Conservation (phyloP, 2,329 filamentous ascomycete species). For the Microcyclospora tardicrescens region DNA sequence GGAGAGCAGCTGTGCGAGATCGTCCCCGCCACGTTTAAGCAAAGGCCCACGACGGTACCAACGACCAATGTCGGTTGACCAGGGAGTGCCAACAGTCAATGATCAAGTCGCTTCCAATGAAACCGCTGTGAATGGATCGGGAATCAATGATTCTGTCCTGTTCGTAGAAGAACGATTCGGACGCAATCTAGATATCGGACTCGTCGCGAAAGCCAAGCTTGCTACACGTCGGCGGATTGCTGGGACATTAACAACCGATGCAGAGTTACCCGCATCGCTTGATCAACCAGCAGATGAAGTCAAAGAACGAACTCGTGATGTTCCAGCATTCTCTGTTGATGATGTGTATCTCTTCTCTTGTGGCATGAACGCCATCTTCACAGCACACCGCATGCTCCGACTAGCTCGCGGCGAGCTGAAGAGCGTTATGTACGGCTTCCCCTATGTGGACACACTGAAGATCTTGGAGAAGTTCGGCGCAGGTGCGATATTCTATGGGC, state of each 20-base stretch:
- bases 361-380: constrained; percentile 94
- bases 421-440: constrained; percentile 91
- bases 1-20: constrained; percentile 29
- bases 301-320: constrained; percentile 25
- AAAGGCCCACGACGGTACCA: constrained; percentile 77
- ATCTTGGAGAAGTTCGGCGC: constrained; percentile 89
- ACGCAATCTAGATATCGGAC: constrained; percentile 68
- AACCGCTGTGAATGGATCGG: constrained; percentile 19
- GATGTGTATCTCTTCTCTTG: constrained; percentile 82
- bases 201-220: constrained; percentile 69
- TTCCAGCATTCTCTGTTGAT: constrained; percentile 59
- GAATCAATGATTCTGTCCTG: constrained; percentile 53
- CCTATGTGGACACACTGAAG: constrained; percentile 93
- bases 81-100: constrained; percentile 13
- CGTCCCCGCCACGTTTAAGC: constrained; percentile 26
- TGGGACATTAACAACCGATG: constrained; percentile 63
- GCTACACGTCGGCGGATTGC: constrained; percentile 81
- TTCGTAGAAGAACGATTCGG: constrained; percentile 94
- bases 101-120: constrained; percentile 11
- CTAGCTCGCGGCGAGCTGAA: constrained; percentile 50
- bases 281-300: constrained; percentile 27
- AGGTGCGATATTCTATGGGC: constrained; percentile 77
- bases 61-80: constrained; percentile 42
- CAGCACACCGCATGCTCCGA: constrained; percentile 64
- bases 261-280: constrained; percentile 50